Evolutionary conservation across 257 asterid species (phyloP).

Genomic region (Thymus mandschuricus): DNA sequence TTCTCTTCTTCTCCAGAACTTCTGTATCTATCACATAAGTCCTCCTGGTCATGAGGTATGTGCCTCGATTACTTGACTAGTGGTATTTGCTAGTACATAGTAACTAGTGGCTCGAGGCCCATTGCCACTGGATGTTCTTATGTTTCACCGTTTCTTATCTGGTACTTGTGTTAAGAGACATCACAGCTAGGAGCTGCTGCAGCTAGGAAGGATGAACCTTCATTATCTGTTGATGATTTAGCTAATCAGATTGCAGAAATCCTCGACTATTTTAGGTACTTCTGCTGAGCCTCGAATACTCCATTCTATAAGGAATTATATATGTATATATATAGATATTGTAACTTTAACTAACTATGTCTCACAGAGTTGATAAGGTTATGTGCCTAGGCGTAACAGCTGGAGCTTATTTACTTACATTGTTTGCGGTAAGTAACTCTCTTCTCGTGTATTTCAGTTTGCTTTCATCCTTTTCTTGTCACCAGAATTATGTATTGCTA

Average conservation of each 20-base stretch:
- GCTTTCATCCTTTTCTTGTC: constrained; percentile 27
- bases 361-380: constrained; percentile 74
- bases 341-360: constrained; percentile 11
- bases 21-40: constrained; percentile 69
- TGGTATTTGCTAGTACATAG: constrained; percentile 21
- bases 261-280: constrained; percentile 74
- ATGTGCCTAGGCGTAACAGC: constrained; percentile 96
- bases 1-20: constrained; percentile 72
- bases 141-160: constrained; percentile 35
- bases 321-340: background rate
- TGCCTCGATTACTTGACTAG: constrained; percentile 28
- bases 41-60: constrained; percentile 87
- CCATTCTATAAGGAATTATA: background rate
- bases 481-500: constrained; percentile 21
- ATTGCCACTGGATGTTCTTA: constrained; percentile 23
- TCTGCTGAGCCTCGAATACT: background rate
- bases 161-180: constrained; percentile 40
- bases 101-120: constrained; percentile 11
- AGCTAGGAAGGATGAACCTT: constrained; percentile 53
- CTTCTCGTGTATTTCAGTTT: constrained; percentile 22
- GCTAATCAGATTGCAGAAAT: constrained; percentile 81
- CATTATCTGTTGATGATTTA: constrained; percentile 62
- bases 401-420: constrained; percentile 91
- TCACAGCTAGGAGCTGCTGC: constrained; percentile 74
- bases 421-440: constrained; percentile 74